Conservation (phyloP, 2,329 filamentous ascomycete species). For the Blastomyces silverae region DNA sequence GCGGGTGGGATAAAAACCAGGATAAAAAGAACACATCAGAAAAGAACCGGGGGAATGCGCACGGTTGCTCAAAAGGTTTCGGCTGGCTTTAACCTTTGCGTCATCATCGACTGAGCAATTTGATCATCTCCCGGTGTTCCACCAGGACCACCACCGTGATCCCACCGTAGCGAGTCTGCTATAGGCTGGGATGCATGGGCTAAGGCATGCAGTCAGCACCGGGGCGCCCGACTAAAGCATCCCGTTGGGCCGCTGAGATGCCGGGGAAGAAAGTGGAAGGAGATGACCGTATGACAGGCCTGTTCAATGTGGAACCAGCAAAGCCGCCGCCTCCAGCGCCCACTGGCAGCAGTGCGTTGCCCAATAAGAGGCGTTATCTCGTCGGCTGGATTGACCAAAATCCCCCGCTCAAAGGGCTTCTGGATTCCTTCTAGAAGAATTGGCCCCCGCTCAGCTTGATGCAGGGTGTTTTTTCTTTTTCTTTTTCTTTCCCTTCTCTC, state of each 20-base stretch:
- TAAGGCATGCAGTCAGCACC: constrained; percentile 10
- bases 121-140: not conserved
- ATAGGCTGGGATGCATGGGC: constrained; percentile 2
- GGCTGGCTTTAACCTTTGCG: not conserved
- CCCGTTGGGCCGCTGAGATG: constrained; percentile 5
- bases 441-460: not conserved
- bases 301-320: not conserved
- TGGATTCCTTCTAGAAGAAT: constrained; percentile 14
- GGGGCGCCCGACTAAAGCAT: not conserved
- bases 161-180: not conserved
- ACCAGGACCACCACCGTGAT: not conserved
- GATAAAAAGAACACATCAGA: constrained; percentile 1
- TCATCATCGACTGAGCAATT: constrained; percentile 2
- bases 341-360: not conserved
- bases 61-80: not conserved
- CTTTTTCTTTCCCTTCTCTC: not conserved
- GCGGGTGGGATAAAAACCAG: not conserved
- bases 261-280: not conserved
- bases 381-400: constrained; percentile 11
- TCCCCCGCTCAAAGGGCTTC: not conserved
- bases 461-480: not conserved
- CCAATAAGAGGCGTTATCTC: not conserved
- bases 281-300: not conserved
- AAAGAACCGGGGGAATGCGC: not conserved
- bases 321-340: not conserved